Percentiles rank a stretch among this genome's conserved stretches.
phyloP scores from a whole-genome alignment of 371 early-diverging fungal genomes.

The Mortierella sp. region DNA sequence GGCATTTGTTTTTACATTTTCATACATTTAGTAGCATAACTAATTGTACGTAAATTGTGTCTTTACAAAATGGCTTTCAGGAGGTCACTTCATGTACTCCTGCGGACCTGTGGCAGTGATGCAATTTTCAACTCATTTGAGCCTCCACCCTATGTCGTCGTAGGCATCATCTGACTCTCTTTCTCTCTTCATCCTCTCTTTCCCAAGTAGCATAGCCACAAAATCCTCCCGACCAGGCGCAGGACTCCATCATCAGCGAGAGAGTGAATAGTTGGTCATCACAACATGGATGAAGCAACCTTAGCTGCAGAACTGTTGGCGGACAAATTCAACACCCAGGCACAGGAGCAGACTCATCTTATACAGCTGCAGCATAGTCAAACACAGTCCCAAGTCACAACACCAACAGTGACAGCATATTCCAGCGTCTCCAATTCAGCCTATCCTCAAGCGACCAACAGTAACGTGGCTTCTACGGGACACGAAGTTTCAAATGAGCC shows the following conservation, averaged over 20 bases:
- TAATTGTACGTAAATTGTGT: background rate
- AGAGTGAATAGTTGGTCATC: slow-evolving; percentile 11
- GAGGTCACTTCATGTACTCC: no score
- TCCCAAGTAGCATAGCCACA: background rate
- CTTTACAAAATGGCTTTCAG: background rate
- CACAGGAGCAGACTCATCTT: slow-evolving; percentile 27
- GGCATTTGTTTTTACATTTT: background rate
- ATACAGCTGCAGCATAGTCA: slow-evolving; percentile 27
- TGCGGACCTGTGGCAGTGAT: background rate
- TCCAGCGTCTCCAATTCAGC: slow-evolving; percentile 1
- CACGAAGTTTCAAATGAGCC: slow-evolving; percentile 57
- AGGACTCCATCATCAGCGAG: background rate
- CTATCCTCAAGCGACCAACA: slow-evolving; percentile 27
- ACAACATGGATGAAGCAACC: slow-evolving; percentile 50
- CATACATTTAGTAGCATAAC: background rate
- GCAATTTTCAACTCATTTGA: background rate
- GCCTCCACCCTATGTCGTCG: background rate
- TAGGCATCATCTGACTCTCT: background rate
- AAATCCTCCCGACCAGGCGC: background rate
- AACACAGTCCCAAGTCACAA: slow-evolving; percentile 17
- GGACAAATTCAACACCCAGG: slow-evolving; percentile 44
- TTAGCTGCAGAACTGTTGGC: slow-evolving; percentile 50
- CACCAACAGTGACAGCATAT: slow-evolving; percentile 8
- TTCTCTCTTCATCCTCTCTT: background rate
- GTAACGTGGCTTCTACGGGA: slow-evolving; percentile 14